A percentile compares a stretch with the other conserved stretches of the same genome.
Conservation (phyloP, 2,329 filamentous ascomycete genomes). For the Aquanectria penicillioides region DNA sequence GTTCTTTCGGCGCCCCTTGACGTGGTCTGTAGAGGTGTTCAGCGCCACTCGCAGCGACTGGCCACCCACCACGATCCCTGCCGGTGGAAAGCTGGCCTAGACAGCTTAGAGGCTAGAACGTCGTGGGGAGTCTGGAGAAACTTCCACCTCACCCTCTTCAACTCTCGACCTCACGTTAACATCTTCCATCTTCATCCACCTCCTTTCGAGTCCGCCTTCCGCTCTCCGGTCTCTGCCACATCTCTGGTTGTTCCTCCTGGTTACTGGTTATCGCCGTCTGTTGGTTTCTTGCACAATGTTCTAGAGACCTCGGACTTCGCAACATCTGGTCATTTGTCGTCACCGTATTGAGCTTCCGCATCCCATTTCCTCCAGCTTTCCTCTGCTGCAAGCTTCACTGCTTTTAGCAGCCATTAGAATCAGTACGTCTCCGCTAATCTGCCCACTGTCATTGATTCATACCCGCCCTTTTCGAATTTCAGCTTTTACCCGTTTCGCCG, state of each 20-base stretch:
- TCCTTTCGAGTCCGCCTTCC: constrained; percentile 35
- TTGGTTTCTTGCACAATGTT: constrained; percentile 51
- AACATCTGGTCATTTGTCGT: constrained; percentile 38
- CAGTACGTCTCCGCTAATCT: constrained; percentile 19
- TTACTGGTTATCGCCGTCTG: constrained; percentile 50
- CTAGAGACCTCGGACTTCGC: constrained; percentile 47
- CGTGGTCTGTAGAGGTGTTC: not conserved
- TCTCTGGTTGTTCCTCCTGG: constrained; percentile 54
- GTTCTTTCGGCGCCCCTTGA: constrained; percentile 2
- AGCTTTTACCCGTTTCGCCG: not conserved
- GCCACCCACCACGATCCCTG: constrained; percentile 28
- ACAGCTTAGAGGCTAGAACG: constrained; percentile 25
- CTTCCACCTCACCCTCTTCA: constrained; percentile 54
- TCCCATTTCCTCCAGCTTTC: constrained; percentile 25
- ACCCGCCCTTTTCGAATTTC: not conserved
- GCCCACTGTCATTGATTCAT: not conserved
- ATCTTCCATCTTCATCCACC: constrained; percentile 39
- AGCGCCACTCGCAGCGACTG: constrained; percentile 12
- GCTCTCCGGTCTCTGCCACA: constrained; percentile 45
- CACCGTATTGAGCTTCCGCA: constrained; percentile 30
- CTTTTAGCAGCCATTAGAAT: constrained; percentile 30
- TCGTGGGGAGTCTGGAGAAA: constrained; percentile 48
- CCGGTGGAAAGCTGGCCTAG: constrained; percentile 32
- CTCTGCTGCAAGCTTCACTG: constrained; percentile 37
- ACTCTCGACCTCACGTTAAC: constrained; percentile 35